These are phyloP conservation scores for Nakazawaea peltata DNA, from an alignment of 805 yeast genomes.

Conservation along the genomic window DNA sequence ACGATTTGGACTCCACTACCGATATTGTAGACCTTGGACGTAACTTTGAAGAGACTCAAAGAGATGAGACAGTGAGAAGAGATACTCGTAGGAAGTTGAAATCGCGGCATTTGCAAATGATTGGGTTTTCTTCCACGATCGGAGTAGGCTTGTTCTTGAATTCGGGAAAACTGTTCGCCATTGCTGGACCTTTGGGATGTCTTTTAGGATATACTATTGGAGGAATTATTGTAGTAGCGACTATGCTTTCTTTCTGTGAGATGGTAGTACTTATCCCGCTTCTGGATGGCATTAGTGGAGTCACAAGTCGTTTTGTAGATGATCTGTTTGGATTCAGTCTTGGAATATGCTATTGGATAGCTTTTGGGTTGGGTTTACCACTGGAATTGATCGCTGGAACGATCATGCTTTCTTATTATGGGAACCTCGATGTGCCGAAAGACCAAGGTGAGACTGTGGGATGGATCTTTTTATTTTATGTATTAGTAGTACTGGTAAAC, in stretches of 20 bases:
- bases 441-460: constrained; percentile 52
- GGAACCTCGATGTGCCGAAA: constrained; percentile 38
- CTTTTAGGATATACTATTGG: constrained; percentile 57
- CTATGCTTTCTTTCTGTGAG: constrained; percentile 72
- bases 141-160: constrained; percentile 71
- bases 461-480: constrained; percentile 55
- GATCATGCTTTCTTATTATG: constrained; percentile 65
- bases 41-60: neutral
- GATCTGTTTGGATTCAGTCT: constrained; percentile 72
- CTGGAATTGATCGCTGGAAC: constrained; percentile 78
- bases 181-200: constrained; percentile 75
- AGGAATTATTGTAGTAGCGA: constrained; percentile 57
- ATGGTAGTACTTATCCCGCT: constrained; percentile 74
- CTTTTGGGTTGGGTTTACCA: constrained; percentile 66
- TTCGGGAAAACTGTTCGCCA: constrained; percentile 64
- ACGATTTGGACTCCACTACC: neutral
- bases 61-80: constrained; percentile 10
- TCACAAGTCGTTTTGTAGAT: constrained; percentile 67
- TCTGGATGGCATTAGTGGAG: constrained; percentile 72
- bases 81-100: constrained; percentile 56
- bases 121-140: constrained; percentile 70
- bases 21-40: constrained; percentile 7
- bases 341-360: constrained; percentile 68
- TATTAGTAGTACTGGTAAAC: constrained; percentile 39
- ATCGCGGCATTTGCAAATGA: constrained; percentile 67